phyloP scores from a whole-genome alignment of 1,139 yeast species.

The Geotrichum restrictum region DNA sequence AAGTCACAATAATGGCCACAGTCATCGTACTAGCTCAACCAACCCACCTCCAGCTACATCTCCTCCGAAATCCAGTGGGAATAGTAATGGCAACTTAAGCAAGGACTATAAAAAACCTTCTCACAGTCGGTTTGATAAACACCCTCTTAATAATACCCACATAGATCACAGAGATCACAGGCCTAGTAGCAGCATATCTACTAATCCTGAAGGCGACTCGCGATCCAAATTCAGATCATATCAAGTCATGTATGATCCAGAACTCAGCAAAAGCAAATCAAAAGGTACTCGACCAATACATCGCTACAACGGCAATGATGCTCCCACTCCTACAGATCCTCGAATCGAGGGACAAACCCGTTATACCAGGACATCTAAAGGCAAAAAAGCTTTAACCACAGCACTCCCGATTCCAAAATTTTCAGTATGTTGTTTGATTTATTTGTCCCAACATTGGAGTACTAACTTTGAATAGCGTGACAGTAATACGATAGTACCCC shows the following conservation, averaged over 20 bases:
- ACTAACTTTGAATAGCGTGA: constrained; percentile 40
- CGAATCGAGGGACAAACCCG: constrained; percentile 14
- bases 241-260: constrained; percentile 54
- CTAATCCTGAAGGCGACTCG: not conserved
- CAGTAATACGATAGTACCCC: constrained; percentile 68
- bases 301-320: constrained; percentile 14
- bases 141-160: not conserved
- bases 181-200: not conserved
- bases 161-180: not conserved
- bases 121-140: not conserved
- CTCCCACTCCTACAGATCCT: constrained; percentile 19
- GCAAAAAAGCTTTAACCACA: constrained; percentile 35
- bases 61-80: constrained; percentile 1
- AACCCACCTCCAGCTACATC: not conserved
- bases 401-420: constrained; percentile 53
- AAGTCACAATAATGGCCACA: not conserved
- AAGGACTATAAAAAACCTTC: not conserved
- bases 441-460: too few species aligned
- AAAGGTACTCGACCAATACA: constrained; percentile 44
- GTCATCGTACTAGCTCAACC: not conserved
- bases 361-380: constrained; percentile 32
- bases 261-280: constrained; percentile 42
- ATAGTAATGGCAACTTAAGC: not conserved
- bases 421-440: constrained; percentile 16
- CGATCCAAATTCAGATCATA: constrained; percentile 18